Evolutionary conservation across 192 early-diverging fungal genomes (phyloP).

Genomic region (Backusella sp.): DNA sequence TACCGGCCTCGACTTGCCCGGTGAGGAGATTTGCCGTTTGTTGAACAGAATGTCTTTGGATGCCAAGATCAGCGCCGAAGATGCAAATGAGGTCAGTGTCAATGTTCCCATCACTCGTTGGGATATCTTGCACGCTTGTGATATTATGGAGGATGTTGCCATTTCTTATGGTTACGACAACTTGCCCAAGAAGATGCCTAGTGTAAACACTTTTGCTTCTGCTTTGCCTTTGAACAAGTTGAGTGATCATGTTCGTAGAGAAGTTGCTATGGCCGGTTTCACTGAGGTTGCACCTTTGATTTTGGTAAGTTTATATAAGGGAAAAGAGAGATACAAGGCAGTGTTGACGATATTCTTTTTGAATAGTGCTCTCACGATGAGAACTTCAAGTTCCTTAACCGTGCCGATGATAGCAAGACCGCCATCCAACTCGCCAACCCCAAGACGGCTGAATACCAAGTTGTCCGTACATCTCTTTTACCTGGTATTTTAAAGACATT

Average conservation of each 20-base stretch:
- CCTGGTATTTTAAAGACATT: conserved; percentile 95
- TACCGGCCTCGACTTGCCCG: conserved; percentile 70
- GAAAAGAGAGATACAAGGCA: background rate
- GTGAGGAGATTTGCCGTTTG: conserved; percentile 70
- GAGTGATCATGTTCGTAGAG: conserved; percentile 78
- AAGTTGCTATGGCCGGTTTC: conserved; percentile 89
- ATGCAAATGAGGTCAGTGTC: conserved; percentile 65
- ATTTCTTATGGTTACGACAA: conserved; percentile 98
- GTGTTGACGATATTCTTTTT: background rate
- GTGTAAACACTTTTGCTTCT: conserved; percentile 79
- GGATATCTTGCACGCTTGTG: conserved; percentile 95
- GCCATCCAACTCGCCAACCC: conserved; percentile 92
- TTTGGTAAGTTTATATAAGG: conserved; percentile 55
- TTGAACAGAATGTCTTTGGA: conserved; percentile 88
- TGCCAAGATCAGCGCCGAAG: conserved; percentile 50
- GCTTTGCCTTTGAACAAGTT: conserved; percentile 94
- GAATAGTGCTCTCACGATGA: conserved; percentile 94
- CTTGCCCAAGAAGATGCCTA: conserved; percentile 77
- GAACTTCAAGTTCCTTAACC: conserved; percentile 88
- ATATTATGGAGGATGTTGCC: conserved; percentile 97
- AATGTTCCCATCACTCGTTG: conserved; percentile 86
- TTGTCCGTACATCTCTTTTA: conserved; percentile 89
- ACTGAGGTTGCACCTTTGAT: conserved; percentile 93
- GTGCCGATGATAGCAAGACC: conserved; percentile 71
- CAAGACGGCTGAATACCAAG: conserved; percentile 87